phyloP scores from a whole-genome alignment of 2,329 filamentous ascomycete genomes.

The Lasiodiplodia theobromae region DNA sequence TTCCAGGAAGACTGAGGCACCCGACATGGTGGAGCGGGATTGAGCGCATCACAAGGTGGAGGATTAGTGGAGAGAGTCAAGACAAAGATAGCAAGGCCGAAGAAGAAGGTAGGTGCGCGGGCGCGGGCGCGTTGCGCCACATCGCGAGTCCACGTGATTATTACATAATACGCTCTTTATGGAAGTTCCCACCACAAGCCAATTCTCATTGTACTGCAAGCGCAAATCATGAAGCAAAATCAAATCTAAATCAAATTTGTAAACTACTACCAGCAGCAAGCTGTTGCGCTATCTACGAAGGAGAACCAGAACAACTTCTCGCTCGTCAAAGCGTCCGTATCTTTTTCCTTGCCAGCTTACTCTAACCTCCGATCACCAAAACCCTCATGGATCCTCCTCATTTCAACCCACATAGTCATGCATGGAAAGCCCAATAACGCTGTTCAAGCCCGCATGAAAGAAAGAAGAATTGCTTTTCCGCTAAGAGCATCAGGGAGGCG shows the following conservation, averaged over 20 bases:
- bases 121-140: constrained; percentile 9
- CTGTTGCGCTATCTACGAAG: background rate
- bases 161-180: constrained; percentile 5
- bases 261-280: background rate
- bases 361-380: background rate
- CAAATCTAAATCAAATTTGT: background rate
- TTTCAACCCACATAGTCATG: background rate
- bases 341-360: background rate
- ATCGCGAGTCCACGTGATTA: constrained; percentile 14
- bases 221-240: background rate
- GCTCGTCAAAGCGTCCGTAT: background rate
- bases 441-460: constrained; percentile 4
- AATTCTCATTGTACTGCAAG: background rate
- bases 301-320: background rate
- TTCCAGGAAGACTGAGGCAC: background rate
- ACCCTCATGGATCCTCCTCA: too few species aligned
- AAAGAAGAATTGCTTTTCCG: background rate
- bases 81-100: background rate
- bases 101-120: background rate
- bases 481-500: background rate
- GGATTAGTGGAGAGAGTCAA: background rate
- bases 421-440: background rate
- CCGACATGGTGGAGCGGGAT: background rate
- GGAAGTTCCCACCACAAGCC: background rate
- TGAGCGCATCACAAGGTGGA: background rate